Evolutionary conservation across 371 early-diverging fungal genomes (phyloP).

Genomic region (Mucor velutinosus): DNA sequence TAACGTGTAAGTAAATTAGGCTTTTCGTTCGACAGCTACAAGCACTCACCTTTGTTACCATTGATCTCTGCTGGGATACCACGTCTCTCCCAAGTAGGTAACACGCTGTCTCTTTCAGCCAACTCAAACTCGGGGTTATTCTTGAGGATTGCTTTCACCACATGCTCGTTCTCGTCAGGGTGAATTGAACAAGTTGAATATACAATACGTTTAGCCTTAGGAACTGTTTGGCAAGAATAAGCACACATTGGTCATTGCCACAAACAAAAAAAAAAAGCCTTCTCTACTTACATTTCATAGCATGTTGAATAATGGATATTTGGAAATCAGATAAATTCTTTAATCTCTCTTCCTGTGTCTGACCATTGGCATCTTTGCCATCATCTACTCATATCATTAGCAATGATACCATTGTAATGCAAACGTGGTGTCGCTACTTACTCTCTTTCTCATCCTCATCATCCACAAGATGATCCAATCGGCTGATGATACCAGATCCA

Average conservation of each 20-base stretch:
- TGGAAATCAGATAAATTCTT: slow-evolving; percentile 77
- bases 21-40: not conserved
- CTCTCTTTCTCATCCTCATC: slow-evolving; percentile 46
- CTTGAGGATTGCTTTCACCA: slow-evolving; percentile 71
- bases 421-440: not conserved
- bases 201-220: slow-evolving; percentile 75
- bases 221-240: slow-evolving; percentile 49
- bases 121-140: slow-evolving; percentile 60
- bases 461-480: slow-evolving; percentile 84
- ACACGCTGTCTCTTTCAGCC: slow-evolving; percentile 54
- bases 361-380: slow-evolving; percentile 24
- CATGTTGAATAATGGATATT: slow-evolving; percentile 64
- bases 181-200: slow-evolving; percentile 98
- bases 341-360: slow-evolving; percentile 66
- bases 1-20: not conserved
- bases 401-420: not conserved
- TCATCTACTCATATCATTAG: not conserved
- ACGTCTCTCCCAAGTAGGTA: slow-evolving; percentile 79
- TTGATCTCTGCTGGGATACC: slow-evolving; percentile 62
- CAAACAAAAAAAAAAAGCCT: not conserved
- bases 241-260: not conserved
- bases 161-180: slow-evolving; percentile 95
- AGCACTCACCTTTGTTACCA: slow-evolving; percentile 17
- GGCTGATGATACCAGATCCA: slow-evolving; percentile 94
- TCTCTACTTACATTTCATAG: slow-evolving; percentile 65